Percentiles rank a stretch among this genome's conserved stretches.
These are phyloP conservation scores for Tinospora cordifolia DNA, from an alignment of 164 flowering plant species.

Conservation along the genomic window DNA sequence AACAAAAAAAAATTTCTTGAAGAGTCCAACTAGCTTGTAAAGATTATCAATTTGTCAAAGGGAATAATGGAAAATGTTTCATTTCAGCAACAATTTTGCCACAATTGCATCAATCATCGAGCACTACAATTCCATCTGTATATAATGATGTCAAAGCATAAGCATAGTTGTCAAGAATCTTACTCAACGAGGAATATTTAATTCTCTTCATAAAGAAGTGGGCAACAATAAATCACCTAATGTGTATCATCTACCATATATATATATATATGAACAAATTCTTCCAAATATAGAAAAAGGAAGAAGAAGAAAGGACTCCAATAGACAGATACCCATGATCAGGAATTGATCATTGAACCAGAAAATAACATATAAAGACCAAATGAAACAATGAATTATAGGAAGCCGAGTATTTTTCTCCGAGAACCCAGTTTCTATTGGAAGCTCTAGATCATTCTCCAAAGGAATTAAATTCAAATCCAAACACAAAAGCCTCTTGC, in stretches of 20 bases:
- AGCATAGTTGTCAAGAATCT: no score
- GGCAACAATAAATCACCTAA: not conserved
- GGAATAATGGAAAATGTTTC: not conserved
- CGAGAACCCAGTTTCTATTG: not conserved
- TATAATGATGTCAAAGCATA: no score
- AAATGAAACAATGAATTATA: conserved; percentile 11
- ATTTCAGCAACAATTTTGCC: no score
- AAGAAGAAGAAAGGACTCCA: no score
- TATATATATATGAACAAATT: not conserved
- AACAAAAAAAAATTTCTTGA: no score
- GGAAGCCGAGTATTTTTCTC: conserved; percentile 4
- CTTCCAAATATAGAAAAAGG: not conserved
- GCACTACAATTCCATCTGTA: no score
- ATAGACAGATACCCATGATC: not conserved
- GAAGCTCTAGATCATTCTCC: conserved; percentile 38
- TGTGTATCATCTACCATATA: not conserved
- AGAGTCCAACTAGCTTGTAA: no score
- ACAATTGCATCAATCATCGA: no score
- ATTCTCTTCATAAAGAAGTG: no score
- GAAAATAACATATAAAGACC: not conserved
- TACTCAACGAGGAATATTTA: no score
- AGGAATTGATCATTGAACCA: not conserved
- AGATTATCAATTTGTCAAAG: no score
- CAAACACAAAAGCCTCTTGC: conserved; percentile 32
- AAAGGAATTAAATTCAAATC: conserved; percentile 48